phyloP scores from a whole-genome alignment of 2,329 filamentous ascomycete species.

The Diaporthe citri region DNA sequence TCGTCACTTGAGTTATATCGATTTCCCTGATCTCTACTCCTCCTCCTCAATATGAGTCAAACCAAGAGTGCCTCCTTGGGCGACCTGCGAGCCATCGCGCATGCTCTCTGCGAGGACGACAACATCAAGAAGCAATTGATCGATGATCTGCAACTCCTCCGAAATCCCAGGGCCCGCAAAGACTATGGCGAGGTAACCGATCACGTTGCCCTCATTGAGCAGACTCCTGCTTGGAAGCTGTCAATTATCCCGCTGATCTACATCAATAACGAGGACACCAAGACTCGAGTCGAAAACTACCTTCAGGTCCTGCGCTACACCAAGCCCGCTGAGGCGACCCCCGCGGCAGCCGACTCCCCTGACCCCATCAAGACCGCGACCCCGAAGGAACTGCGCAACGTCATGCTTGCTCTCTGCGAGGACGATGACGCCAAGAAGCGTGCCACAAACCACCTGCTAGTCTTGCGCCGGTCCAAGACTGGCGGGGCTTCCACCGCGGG shows the following conservation, averaged over 20 bases:
- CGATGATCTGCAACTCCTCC: neutral
- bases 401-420: neutral
- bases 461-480: neutral
- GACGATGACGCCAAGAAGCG: neutral
- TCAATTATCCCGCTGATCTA: neutral
- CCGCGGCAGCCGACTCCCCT: neutral
- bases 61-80: neutral
- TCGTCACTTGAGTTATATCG: neutral
- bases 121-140: neutral
- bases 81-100: neutral
- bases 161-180: neutral
- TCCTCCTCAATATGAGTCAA: neutral
- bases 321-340: neutral
- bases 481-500: neutral
- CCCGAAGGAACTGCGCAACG: neutral
- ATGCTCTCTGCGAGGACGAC: neutral
- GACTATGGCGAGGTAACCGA: neutral
- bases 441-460: neutral
- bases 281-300: neutral
- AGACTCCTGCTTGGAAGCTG: neutral
- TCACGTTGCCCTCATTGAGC: neutral
- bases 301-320: neutral
- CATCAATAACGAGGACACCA: neutral
- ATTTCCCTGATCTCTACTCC: neutral
- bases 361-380: neutral